Evolutionary conservation across 805 yeast genomes (phyloP).

Genomic region (Kodamaea jinghongensis): DNA sequence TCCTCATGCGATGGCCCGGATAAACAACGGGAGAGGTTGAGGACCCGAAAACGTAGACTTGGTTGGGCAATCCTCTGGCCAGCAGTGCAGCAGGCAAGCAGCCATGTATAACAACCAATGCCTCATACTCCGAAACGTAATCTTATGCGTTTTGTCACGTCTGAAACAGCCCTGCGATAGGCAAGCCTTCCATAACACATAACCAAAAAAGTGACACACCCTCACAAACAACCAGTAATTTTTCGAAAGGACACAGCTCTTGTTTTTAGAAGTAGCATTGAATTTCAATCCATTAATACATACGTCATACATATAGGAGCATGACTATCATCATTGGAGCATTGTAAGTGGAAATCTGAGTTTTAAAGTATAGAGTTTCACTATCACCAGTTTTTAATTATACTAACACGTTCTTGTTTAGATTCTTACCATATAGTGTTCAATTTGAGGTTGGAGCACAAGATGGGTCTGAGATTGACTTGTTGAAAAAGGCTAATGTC

Average conservation of each 20-base stretch:
- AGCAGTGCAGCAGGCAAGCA: no score
- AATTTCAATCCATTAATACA: background rate
- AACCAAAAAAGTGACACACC: no score
- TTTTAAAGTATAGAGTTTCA: no score
- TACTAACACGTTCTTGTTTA: constrained; percentile 19
- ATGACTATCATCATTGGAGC: constrained; percentile 75
- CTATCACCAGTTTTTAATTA: constrained; percentile 14
- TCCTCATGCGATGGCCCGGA: no score
- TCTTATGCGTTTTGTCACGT: background rate
- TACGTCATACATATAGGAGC: background rate
- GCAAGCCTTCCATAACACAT: no score
- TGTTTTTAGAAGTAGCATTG: background rate
- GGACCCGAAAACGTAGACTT: no score
- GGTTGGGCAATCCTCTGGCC: no score
- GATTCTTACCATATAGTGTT: constrained; percentile 75
- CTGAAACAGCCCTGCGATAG: background rate
- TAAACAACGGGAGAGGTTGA: no score
- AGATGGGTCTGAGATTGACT: constrained; percentile 4
- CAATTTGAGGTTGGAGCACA: constrained; percentile 48
- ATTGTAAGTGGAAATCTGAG: constrained; percentile 44
- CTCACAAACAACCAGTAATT: background rate
- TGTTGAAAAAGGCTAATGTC: constrained; percentile 8
- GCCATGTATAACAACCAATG: no score
- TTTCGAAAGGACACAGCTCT: background rate
- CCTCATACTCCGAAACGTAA: no score